Evolutionary conservation across 1,139 yeast species (phyloP).

Genomic region (Blastobotrys persicus): DNA sequence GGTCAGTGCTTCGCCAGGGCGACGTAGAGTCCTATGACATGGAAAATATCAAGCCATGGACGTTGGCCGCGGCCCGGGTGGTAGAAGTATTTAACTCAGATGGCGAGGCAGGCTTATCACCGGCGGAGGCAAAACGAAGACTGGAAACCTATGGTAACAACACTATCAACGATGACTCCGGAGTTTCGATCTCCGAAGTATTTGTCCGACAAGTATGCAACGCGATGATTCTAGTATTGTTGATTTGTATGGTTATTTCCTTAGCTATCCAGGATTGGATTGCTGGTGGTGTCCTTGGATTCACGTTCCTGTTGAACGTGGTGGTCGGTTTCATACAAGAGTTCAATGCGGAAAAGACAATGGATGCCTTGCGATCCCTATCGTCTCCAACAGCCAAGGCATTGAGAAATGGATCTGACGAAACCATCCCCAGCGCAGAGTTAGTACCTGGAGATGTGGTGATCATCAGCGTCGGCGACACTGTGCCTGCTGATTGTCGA

Average conservation of each 20-base stretch:
- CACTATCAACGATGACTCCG: slow-evolving; percentile 57
- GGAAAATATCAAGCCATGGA: slow-evolving; percentile 35
- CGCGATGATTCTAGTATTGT: slow-evolving; percentile 74
- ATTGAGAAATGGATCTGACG: slow-evolving; percentile 59
- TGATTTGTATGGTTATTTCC: slow-evolving; percentile 73
- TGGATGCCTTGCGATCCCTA: slow-evolving; percentile 69
- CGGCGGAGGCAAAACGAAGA: slow-evolving; percentile 39
- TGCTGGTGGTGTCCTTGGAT: slow-evolving; percentile 78
- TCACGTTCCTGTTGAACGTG: slow-evolving; percentile 65
- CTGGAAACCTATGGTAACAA: slow-evolving; percentile 53
- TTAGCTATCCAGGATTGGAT: slow-evolving; percentile 77
- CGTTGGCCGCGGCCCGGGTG: slow-evolving; percentile 20
- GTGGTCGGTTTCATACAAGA: slow-evolving; percentile 71
- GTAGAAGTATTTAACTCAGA: slow-evolving; percentile 39
- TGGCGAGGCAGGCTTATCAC: slow-evolving; percentile 48
- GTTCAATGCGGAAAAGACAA: slow-evolving; percentile 71
- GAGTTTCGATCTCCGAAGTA: slow-evolving; percentile 55
- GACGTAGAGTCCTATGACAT: not conserved
- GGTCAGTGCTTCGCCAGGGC: not conserved
- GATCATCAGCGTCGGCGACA: slow-evolving; percentile 67
- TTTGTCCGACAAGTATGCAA: slow-evolving; percentile 69
- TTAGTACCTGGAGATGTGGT: slow-evolving; percentile 79
- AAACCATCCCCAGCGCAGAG: slow-evolving; percentile 58
- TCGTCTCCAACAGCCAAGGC: slow-evolving; percentile 74
- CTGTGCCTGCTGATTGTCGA: slow-evolving; percentile 75